phyloP scores from a whole-genome alignment of 441 rosid species.

The Pelargonium cotyledonis region DNA sequence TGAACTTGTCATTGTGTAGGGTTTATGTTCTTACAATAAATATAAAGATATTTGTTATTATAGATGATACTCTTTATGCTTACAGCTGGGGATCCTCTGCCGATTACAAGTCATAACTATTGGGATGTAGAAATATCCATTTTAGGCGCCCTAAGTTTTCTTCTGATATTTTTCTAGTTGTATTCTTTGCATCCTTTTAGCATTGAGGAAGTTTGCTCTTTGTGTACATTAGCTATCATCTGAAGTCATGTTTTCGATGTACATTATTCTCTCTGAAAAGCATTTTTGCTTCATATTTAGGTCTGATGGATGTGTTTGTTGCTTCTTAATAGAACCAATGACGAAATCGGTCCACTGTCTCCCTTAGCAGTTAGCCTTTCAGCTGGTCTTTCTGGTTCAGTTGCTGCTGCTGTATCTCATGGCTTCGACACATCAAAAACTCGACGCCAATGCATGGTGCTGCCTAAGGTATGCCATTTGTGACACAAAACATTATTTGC shows the following conservation, averaged over 20 bases:
- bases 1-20: no score
- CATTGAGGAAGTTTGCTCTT: background rate
- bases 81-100: no score
- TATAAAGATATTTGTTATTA: no score
- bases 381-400: slow-evolving; percentile 81
- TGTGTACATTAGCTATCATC: no score
- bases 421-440: slow-evolving; percentile 81
- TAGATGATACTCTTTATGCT: no score
- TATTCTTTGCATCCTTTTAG: background rate
- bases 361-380: slow-evolving; percentile 61
- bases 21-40: no score
- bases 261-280: background rate
- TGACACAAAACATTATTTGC: background rate
- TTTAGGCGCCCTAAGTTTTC: background rate
- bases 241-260: no score
- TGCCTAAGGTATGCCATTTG: slow-evolving; percentile 55
- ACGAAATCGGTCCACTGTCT: slow-evolving; percentile 69
- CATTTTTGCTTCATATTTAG: background rate
- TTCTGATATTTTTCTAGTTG: background rate
- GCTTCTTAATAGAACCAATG: slow-evolving; percentile 45
- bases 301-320: slow-evolving; percentile 3
- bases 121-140: background rate
- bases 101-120: no score
- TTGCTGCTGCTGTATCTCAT: slow-evolving; percentile 94
- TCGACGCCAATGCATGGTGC: slow-evolving; percentile 69